Base-by-base conservation (phyloP, 1,139 yeast species). In the Candida mesenterica region DNA sequence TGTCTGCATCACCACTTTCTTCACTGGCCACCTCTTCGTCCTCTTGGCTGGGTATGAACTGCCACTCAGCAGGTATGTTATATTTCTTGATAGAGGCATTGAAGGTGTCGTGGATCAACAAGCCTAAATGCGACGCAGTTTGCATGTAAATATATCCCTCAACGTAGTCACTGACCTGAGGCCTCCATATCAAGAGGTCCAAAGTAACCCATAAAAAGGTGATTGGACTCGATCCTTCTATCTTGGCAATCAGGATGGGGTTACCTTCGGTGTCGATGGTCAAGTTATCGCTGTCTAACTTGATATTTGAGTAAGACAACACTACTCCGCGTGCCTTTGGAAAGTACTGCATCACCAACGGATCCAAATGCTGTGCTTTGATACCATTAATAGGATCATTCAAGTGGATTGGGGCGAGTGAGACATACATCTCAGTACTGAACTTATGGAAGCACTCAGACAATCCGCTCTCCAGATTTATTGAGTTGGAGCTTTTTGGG, bases 71-170 rank as follows among this genome's bases (percentile, higher is more conserved):
- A 13, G 98, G 98, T 44, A 92, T 88, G 49, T 79, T 79, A 55
- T 75, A 82, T 58, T 86, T 81, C 59, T 86, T 87, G 46, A 92
- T 88, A 36, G 94, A 81, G 23, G 97, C 97, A 62, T 92, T 94
- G 67, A 92, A 92, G 1, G 95, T 87, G 61, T 92, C 97, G 57
- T 87, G 92, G 36, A 92, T 73, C 48, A 92, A 73, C 45, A 92
- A 69, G 42, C 97, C 97, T 52, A 94, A 82, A 56, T 92, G 98
- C 6, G 96, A 84, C 12, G 96, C 96, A 1, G 97, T 83, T 65
- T 90, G 97, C 76, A 92, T 79, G 64, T 88, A 88, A 39, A 86
- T 75, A 65, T 79, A 75, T 5, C 98, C 98, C 56, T 90, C 95
- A 22, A 90, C 62, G 2, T 70, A 65, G 53, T 92, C 97, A 4